Evolutionary conservation across 2,329 filamentous ascomycete genomes (phyloP), one percentile per base, ranked within the genome.

Genomic region (Fusarium albosuccineum): DNA sequence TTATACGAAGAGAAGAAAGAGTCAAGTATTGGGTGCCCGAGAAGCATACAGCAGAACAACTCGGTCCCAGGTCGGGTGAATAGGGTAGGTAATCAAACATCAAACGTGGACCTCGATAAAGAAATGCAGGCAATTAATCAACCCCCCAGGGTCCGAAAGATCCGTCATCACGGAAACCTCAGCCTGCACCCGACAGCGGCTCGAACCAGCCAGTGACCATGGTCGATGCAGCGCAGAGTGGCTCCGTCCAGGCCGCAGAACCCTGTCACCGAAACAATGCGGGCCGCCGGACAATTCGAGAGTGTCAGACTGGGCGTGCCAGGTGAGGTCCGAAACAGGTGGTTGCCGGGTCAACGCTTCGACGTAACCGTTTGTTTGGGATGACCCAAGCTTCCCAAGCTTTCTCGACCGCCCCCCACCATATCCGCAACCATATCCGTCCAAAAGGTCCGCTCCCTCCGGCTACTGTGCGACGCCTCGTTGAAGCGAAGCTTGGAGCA

Each of bases 321-420:
- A 52, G 54, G 44, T 39, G 30, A 62, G 61, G 36, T 62, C 57
- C 16, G 44, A 50, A 57, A 36, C 9, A 11, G 30, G 9, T 6
- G n/a, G 66, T 68, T 68, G 66, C 42, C 17, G 50, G 55, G 66
- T 60, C 66, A 68, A 68, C 66, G 13, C n/a, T 29, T n/a, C 57
- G 37, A 68, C 62, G 65, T 68, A 69, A 67, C 44, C 44, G 27
- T 68, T 67, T 68, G 66, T 69, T 68, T 68, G 53, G 66, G 36
- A 59, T 52, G 30, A 54, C 40, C 51, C 51, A 54, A 54, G 45
- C 52, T 57, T 27, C 51, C 57, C 22, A 37, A 57, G 37, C 54
- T 41, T 55, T 37, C 46, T 22, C 64, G 61, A 63, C 66, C 65
- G 64, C 65, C 65, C 64, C 45, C 61, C 66, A 50, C 40, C 60